Evolutionary conservation across 2,329 filamentous ascomycete species (phyloP).

Genomic region (Parascedosporium putredinis): DNA sequence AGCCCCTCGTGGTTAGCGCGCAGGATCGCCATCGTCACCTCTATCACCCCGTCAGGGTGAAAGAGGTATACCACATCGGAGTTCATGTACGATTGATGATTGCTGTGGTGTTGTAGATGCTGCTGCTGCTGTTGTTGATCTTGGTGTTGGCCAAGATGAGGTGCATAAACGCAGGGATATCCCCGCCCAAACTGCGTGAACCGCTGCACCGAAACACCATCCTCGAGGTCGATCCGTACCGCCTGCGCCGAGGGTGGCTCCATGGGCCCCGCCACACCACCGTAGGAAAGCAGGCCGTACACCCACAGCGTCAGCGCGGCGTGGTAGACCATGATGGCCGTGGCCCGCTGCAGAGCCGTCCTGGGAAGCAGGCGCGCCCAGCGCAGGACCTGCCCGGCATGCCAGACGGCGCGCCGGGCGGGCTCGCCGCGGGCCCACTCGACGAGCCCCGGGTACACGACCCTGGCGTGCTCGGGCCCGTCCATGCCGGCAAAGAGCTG

Average conservation of each 20-base stretch:
- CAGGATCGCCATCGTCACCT: constrained; percentile 13
- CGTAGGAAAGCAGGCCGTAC: constrained; percentile 40
- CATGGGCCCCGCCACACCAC: constrained; percentile 26
- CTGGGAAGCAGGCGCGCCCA: constrained; percentile 44
- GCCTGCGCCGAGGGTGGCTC: constrained; percentile 24
- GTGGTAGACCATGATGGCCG: constrained; percentile 59
- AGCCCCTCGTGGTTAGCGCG: constrained; percentile 5
- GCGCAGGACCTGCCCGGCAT: constrained; percentile 57
- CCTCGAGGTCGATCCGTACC: constrained; percentile 24
- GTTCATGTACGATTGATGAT: too few relatives aligned
- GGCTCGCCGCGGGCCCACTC: constrained; percentile 46
- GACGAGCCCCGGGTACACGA: constrained; percentile 46
- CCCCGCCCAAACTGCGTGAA: constrained; percentile 16
- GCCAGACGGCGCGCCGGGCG: constrained; percentile 52
- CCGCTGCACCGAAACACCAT: constrained; percentile 22
- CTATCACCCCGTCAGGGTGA: constrained; percentile 18
- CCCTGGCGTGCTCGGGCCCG: constrained; percentile 53
- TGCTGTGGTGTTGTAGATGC: too few relatives aligned
- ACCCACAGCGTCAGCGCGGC: constrained; percentile 59
- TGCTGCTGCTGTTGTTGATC: too few relatives aligned
- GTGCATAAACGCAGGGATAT: constrained; percentile 12
- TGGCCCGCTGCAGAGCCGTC: constrained; percentile 51
- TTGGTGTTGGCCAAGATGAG: constrained; percentile 15
- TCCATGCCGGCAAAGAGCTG: constrained; percentile 60
- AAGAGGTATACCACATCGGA: constrained; percentile 12